Evolutionary conservation across 208 protist genomes (phyloP), one percentile per base, ranked within the genome.

Genomic region (Wallacemonas collosoma): DNA sequence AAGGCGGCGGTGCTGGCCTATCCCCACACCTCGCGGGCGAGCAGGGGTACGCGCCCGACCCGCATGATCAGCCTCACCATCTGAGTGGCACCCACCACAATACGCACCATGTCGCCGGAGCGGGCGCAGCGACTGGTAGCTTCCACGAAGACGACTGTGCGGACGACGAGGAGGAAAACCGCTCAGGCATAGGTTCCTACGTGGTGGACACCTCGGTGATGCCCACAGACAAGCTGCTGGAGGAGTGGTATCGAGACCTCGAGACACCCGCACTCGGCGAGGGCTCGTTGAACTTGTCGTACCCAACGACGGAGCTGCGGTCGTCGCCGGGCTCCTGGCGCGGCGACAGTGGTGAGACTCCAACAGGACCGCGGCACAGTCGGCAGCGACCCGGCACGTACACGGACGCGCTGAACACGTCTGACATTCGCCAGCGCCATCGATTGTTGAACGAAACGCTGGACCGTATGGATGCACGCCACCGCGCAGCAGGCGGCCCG

Each of bases 231-330:
- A 68, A 71, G 54, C 57, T 87, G 45, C 40, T 87, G 2, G 68
- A 77, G 39, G 74, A 83, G 41, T 87, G 82, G 79, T 81, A 81
- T 66, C 68, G 79, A 65, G 76, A 76, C 50, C 63, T 87, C 1
- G 76, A 81, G 36, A 79, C 74, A 14, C 82, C 82, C 1, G 61
- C 68, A 12, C 44, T 48, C 15, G 66, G 63, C 50, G 63, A 71
- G 35, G 44, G 43, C 38, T 72, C 68, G 54, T 41, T 65, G 60
- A 65, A 65, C 40, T 35, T 65, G 41, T 65, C 60, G 15, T 65
- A 65, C 60, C 60, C 60, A 14, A 65, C 41, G 14, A 65, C 60
- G n/a, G 60, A 65, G 60, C 60, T 45, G 38, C 60, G 60, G 8
- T 65, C 60, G 4, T 50, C 40, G 43, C 43, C 12, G 6, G 60